These are phyloP conservation scores for Cadophora sp. DNA, from an alignment of 2,329 filamentous ascomycete species.

Conservation along the genomic window DNA sequence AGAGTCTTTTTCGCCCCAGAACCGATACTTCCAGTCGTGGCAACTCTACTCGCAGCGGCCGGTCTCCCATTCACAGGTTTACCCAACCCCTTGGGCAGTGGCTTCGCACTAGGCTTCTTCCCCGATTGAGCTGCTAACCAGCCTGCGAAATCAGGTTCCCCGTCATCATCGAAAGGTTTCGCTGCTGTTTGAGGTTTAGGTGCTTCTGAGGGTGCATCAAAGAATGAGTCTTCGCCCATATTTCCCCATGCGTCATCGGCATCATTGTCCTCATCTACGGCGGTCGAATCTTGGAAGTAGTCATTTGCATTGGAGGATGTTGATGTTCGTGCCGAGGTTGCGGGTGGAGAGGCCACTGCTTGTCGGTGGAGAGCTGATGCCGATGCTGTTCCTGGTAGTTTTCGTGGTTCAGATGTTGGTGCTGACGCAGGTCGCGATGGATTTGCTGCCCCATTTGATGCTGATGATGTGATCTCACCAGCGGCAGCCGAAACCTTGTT, in stretches of 20 bases:
- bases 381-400: constrained; percentile 53
- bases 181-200: constrained; percentile 45
- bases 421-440: constrained; percentile 51
- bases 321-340: constrained; percentile 53
- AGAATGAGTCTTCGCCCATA: constrained; percentile 61
- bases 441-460: constrained; percentile 52
- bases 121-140: constrained; percentile 89
- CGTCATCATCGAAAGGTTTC: constrained; percentile 77
- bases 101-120: constrained; percentile 66
- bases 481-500: constrained; percentile 87
- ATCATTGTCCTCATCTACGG: constrained; percentile 70
- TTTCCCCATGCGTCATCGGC: constrained; percentile 70
- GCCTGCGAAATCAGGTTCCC: constrained; percentile 93
- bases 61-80: constrained; percentile 57
- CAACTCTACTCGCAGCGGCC: constrained; percentile 47
- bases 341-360: constrained; percentile 60
- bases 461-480: constrained; percentile 76
- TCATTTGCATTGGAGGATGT: constrained; percentile 56
- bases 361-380: constrained; percentile 67
- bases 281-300: constrained; percentile 62
- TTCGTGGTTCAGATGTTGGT: constrained; percentile 48
- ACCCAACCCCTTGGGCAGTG: constrained; percentile 81
- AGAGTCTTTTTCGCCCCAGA: constrained; percentile 43
- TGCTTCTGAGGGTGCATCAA: constrained; percentile 43
- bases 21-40: constrained; percentile 45